Evolutionary conservation across 1,139 yeast species (phyloP), one percentile per base, ranked within the genome.

Genomic region (Kodamaea anthophila): DNA sequence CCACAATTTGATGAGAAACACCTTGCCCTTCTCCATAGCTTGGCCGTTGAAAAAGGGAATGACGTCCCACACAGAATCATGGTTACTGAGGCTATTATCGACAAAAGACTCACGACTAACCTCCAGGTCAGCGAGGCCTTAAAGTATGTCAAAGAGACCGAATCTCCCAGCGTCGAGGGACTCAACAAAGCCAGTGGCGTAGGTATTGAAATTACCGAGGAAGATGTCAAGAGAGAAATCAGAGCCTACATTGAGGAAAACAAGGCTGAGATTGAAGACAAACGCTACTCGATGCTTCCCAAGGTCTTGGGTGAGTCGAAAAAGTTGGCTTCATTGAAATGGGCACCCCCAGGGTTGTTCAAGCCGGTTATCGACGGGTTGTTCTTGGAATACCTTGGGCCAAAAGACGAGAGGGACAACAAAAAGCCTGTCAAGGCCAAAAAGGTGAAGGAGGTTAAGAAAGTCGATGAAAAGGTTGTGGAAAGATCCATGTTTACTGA

Each of bases 351-450:
- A 23, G 74, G 77, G 30, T 63, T 74, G 34, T 84, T 91, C 62
- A 91, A 91, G 59, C 94, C 95, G 10, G 68, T 75, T 15, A 82
- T 91, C 42, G 98, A 91, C 51, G 77, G 70, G 28, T 75, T 82
- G 46, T 65, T 87, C 14, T 60, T 84, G 40, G 74, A 62, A 26
- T 57, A 79, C 15, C 60, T 87, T 32, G 98, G 98, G 13, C 97
- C 98, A 30, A 91, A 88, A 57, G 98, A 91, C 51, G 98, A 88
- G 51, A 77, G 98, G 40, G 98, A 91, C 53, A 68, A 79, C 14
- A 70, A 78, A 33, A 84, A 84, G 61, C 82, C 84, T 65, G 85
- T 79, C 50, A 80, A 82, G 65, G 77, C 77, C 51, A 67, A 70
- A 52, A 60, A 64, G 46, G 55, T 59, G 16, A 49, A 48, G 10